phyloP scores from a whole-genome alignment of 306 rosid genomes.

The Quercus cerris region DNA sequence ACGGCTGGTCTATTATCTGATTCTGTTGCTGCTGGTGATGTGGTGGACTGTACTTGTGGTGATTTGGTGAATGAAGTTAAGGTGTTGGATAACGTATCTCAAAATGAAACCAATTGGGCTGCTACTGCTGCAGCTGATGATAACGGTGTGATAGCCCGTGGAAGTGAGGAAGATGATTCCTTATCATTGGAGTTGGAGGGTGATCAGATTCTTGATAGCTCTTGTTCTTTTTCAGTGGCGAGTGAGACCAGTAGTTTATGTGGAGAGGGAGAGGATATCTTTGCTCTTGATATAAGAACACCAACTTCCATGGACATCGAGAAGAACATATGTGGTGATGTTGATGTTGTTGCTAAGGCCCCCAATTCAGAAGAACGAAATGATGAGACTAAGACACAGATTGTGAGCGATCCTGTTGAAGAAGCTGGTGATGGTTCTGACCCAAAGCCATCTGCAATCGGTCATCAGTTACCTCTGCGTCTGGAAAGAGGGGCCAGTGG shows the following conservation, averaged over 20 bases:
- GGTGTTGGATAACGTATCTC: constrained; percentile 48
- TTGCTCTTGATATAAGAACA: constrained; percentile 50
- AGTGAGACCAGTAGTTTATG: constrained; percentile 74
- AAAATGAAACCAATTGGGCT: constrained; percentile 35
- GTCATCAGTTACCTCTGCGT: constrained; percentile 49
- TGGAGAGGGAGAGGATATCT: constrained; percentile 72
- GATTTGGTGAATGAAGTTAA: constrained; percentile 42
- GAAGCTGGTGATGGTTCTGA: constrained; percentile 40
- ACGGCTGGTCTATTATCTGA: constrained; percentile 47
- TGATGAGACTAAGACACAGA: constrained; percentile 32
- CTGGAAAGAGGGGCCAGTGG: constrained; percentile 45
- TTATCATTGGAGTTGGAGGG: constrained; percentile 70
- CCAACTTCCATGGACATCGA: constrained; percentile 37
- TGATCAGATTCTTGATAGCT: constrained; percentile 59
- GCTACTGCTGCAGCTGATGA: constrained; percentile 22
- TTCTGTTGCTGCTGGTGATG: constrained; percentile 45
- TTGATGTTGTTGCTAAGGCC: constrained; percentile 36
- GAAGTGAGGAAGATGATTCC: constrained; percentile 70
- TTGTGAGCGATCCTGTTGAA: constrained; percentile 43
- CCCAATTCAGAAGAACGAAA: constrained; percentile 26
- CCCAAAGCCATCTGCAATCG: constrained; percentile 30
- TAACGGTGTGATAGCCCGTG: constrained; percentile 35
- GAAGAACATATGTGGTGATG: constrained; percentile 36
- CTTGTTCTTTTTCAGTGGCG: constrained; percentile 63
- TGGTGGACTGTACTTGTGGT: constrained; percentile 43